A percentile compares a stretch with the other conserved stretches of the same genome.
Evolutionary conservation across 805 yeast species (phyloP).

Genomic region (Cyberlindnera misumaiensis): DNA sequence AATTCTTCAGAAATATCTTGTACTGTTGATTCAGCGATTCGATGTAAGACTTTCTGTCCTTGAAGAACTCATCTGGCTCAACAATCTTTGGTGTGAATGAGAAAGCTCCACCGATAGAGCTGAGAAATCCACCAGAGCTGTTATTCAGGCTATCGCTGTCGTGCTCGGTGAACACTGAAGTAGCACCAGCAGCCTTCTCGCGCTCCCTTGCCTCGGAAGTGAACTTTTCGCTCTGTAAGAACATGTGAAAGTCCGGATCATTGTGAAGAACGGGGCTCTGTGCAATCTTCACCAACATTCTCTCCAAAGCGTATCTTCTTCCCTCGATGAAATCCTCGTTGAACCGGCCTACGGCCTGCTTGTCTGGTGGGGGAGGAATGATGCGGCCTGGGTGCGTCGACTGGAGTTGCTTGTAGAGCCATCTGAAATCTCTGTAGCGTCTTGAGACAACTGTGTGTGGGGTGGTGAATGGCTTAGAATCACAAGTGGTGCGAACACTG

Average conservation of each 20-base stretch:
- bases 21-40: constrained; percentile 71
- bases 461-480: constrained; percentile 24
- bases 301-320: constrained; percentile 76
- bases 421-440: constrained; percentile 86
- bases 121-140: constrained; percentile 49
- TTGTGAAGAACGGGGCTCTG: constrained; percentile 46
- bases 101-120: constrained; percentile 60
- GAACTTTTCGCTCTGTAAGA: constrained; percentile 71
- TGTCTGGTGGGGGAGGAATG: constrained; percentile 94
- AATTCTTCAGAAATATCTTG: constrained; percentile 56
- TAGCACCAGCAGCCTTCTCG: constrained; percentile 46
- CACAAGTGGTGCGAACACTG: constrained; percentile 58
- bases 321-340: constrained; percentile 85
- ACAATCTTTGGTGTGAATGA: constrained; percentile 59
- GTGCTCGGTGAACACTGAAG: constrained; percentile 23
- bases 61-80: constrained; percentile 77
- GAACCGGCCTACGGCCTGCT: constrained; percentile 88
- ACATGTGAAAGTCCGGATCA: constrained; percentile 74
- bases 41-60: constrained; percentile 58
- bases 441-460: constrained; percentile 59
- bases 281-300: constrained; percentile 74
- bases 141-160: constrained; percentile 28
- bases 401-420: constrained; percentile 87
- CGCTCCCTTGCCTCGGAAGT: constrained; percentile 62
- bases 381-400: constrained; percentile 84